Conservation (phyloP, 2,329 filamentous ascomycete species). For the Simplicillium aogashimaense region DNA sequence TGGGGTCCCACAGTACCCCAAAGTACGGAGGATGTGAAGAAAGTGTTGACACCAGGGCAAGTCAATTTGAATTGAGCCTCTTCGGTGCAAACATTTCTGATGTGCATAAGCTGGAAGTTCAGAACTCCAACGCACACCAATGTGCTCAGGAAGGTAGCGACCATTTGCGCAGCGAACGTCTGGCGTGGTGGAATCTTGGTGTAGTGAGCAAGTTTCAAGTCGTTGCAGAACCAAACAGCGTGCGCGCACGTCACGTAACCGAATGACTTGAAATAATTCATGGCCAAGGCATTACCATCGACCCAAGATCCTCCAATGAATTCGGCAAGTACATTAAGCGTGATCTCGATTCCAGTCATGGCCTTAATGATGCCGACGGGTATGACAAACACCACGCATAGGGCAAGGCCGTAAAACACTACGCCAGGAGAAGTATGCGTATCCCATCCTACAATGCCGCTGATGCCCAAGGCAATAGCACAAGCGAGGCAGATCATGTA, state of each 20-base stretch:
- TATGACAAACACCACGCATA: conserved; percentile 40
- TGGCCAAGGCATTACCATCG: conserved; percentile 38
- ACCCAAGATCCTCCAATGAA: conserved; percentile 42
- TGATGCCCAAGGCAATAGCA: conserved; percentile 35
- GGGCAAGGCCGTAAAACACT: conserved; percentile 38
- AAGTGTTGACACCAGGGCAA: conserved; percentile 43
- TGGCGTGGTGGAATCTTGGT: conserved; percentile 52
- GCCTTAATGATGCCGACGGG: conserved; percentile 42
- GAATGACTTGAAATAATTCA: conserved; percentile 46
- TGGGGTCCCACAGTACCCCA: conserved; percentile 44
- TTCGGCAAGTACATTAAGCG: conserved; percentile 41
- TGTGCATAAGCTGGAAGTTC: conserved; percentile 38
- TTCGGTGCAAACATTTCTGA: conserved; percentile 36
- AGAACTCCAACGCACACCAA: conserved; percentile 39
- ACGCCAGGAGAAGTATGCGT: conserved; percentile 41
- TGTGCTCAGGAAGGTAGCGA: conserved; percentile 44
- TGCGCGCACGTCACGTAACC: conserved; percentile 39
- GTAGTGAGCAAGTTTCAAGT: conserved; percentile 41
- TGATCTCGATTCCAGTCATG: conserved; percentile 42
- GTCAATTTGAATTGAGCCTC: conserved; percentile 37
- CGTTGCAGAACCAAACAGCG: conserved; percentile 39
- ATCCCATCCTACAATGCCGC: conserved; percentile 35
- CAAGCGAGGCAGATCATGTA: conserved; percentile 31
- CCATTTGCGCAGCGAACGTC: conserved; percentile 49
- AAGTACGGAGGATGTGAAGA: conserved; percentile 45